Conservation (phyloP, 441 rosid species). For the Pelargonium citronellum region DNA sequence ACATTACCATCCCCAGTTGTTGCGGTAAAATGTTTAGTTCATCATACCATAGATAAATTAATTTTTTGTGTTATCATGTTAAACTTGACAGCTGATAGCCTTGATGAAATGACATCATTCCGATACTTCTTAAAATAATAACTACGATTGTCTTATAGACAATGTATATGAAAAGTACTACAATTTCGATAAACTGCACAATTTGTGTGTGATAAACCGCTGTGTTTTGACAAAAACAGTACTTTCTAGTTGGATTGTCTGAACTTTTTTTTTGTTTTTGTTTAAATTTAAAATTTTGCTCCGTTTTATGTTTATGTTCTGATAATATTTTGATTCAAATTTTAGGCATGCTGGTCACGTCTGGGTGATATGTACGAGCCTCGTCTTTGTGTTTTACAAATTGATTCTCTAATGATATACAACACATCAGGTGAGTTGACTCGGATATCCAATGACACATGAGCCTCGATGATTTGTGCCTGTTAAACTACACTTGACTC, state of each 20-base stretch:
- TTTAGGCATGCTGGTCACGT: conserved; percentile 88
- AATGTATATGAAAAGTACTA: not conserved
- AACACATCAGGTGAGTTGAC: conserved; percentile 58
- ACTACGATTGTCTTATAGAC: not conserved
- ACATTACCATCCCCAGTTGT: conserved; percentile 61
- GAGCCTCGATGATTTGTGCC: not conserved
- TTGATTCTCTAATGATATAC: conserved; percentile 64
- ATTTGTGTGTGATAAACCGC: not conserved
- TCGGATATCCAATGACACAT: not conserved
- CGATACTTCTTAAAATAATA: not conserved
- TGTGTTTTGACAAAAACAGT: not conserved
- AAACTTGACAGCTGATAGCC: not conserved
- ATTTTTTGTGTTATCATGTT: not conserved
- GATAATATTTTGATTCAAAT: conserved; percentile 20
- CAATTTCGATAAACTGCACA: not conserved
- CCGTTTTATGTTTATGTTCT: conserved; percentile 11
- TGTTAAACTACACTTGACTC: not conserved
- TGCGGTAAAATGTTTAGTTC: conserved; percentile 39
- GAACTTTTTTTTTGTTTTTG: not conserved
- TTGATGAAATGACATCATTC: not conserved
- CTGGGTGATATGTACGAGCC: conserved; percentile 58
- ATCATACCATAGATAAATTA: not conserved
- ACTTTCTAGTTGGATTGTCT: not conserved
- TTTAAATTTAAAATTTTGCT: not conserved
- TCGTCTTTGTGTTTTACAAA: conserved; percentile 68